phyloP scores from a whole-genome alignment of 2,329 filamentous ascomycete species.

The Neopestalotiopsis clavispora region DNA sequence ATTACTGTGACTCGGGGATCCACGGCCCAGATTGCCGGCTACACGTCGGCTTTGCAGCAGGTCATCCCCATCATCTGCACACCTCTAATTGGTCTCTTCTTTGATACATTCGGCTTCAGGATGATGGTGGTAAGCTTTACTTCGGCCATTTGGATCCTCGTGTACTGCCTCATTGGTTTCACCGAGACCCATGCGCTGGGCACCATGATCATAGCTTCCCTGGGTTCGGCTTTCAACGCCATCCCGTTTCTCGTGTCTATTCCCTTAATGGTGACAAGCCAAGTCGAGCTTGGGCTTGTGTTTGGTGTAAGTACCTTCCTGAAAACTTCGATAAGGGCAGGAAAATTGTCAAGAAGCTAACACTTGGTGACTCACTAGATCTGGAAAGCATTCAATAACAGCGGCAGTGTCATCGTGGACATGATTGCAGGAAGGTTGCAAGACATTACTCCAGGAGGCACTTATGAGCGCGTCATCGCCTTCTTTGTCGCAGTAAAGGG shows the following conservation, averaged over 20 bases:
- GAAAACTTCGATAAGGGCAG: too few relatives aligned
- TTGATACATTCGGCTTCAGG: conserved; percentile 29
- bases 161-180: conserved; percentile 31
- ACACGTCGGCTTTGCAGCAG: conserved; percentile 32
- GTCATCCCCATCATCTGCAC: conserved; percentile 32
- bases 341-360: too few relatives aligned
- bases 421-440: conserved; percentile 33
- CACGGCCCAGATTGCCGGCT: conserved; percentile 32
- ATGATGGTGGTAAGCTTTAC: conserved; percentile 33
- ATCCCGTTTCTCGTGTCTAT: conserved; percentile 32
- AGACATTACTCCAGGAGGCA: conserved; percentile 30
- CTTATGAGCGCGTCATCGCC: conserved; percentile 30
- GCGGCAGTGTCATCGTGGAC: conserved; percentile 32
- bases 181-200: conserved; percentile 28
- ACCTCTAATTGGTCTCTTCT: conserved; percentile 28
- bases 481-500: conserved; percentile 32
- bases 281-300: conserved; percentile 29
- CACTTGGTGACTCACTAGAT: conserved; percentile 11
- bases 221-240: conserved; percentile 32
- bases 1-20: conserved; percentile 29
- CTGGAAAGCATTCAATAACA: conserved; percentile 35
- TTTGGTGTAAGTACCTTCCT: conserved; percentile 20
- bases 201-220: conserved; percentile 31
- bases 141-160: conserved; percentile 30
- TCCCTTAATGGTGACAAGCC: conserved; percentile 28